Base-by-base conservation (phyloP, 148 eudicot genomes). In the Diospyros lotus region DNA sequence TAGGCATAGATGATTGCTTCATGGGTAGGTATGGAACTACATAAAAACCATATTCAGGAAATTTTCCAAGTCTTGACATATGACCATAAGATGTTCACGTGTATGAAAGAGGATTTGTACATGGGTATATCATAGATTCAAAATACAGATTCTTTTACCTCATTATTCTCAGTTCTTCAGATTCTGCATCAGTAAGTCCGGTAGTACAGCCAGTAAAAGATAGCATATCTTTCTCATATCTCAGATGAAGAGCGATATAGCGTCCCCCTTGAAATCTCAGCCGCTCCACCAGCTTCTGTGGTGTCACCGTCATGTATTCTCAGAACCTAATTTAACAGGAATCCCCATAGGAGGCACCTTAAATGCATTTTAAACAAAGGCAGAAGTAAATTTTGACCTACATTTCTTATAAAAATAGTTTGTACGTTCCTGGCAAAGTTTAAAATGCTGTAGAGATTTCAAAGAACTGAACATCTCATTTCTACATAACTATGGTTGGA, bases 151-250 rank as follows among this genome's bases (percentile, higher is more conserved):
- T 54, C 28, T 14, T 58, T 78, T 79, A 93, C 98, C 98, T 93
- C 92, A 93, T 83, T 66, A 81, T 74, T 75, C 87, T 83, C 80
- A 93, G 85, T 80, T 93, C 98, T 81, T 91, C 89, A 51, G 98
- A 82, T 87, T 93, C 98, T 15, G 86, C 86, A 46, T 83, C 86
- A 77, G 94, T 86, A 69, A 93, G 96, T 76, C 98, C 97, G 73
- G 89, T 84, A 7, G 91, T 91, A 81, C 98, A 93, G 67, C 98
- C 98, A 80, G 98, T 91, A 79, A 93, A 93, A 76, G 98, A 85
- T 79, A 93, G 89, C 98, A 93, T 93, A 80, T 93, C 98, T 76
- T 93, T 91, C 85, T 93, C 98, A 73, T 93, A 93, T 86, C 98
- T 84, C 40, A 93, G 87, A 84, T 93, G 98, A 78, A 93, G 92